Conservation (phyloP, 2,329 filamentous ascomycete species). For the Zarea fungicola region DNA sequence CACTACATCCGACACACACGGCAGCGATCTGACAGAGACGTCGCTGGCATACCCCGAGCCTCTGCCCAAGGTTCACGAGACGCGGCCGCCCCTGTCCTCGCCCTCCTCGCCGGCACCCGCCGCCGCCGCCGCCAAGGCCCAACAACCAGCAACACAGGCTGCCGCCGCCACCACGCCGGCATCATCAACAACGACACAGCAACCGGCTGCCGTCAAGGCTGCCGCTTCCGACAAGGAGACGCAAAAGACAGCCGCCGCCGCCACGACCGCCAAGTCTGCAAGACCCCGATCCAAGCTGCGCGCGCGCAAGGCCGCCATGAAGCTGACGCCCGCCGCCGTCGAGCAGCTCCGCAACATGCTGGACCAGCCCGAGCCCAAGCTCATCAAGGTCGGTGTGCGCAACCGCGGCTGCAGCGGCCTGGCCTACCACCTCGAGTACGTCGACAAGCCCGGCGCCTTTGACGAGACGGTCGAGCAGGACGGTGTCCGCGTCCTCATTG, state of each 20-base stretch:
- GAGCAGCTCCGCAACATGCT: conserved; percentile 71
- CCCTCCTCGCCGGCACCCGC: conserved; percentile 14
- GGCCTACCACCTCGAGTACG: conserved; percentile 90
- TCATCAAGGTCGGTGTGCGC: conserved; percentile 90
- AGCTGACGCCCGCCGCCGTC: conserved; percentile 73
- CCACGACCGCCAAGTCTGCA: conserved; percentile 49
- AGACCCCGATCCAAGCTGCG: conserved; percentile 34
- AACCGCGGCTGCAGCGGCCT: conserved; percentile 92
- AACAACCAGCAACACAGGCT: conserved; percentile 9
- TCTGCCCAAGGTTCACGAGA: conserved; percentile 48
- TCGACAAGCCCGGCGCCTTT: conserved; percentile 81
- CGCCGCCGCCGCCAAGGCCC: conserved; percentile 16
- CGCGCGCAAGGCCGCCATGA: conserved; percentile 87
- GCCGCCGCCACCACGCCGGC: not conserved
- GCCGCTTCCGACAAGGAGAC: conserved; percentile 58
- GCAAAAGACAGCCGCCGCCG: too few relatives aligned
- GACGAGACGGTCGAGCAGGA: conserved; percentile 95
- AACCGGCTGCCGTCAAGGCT: conserved; percentile 19
- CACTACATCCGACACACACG: conserved; percentile 35
- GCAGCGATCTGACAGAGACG: conserved; percentile 40
- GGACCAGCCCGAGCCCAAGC: conserved; percentile 80
- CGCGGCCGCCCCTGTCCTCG: conserved; percentile 36
- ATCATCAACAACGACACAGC: conserved; percentile 6
- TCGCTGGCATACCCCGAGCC: conserved; percentile 41
- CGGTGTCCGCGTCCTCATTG: conserved; percentile 90